These are phyloP conservation scores for Eucalyptus camaldulensis DNA, from an alignment of 345 rosid species.

Conservation along the genomic window DNA sequence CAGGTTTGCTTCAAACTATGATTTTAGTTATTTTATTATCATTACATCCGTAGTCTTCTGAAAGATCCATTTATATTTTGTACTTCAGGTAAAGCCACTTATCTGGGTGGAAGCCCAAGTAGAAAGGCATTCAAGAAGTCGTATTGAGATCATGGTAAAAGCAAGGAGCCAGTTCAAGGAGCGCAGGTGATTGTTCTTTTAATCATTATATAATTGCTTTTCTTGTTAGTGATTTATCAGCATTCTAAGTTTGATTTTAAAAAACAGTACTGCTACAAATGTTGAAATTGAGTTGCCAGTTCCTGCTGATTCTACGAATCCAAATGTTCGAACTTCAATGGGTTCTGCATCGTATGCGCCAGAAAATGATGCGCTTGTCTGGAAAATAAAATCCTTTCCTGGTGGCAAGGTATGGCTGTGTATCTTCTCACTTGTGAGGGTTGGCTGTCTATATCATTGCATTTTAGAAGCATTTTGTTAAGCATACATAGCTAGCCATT, in stretches of 20 bases:
- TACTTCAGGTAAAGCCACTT: constrained; percentile 72
- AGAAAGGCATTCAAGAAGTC: constrained; percentile 89
- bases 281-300: constrained; percentile 63
- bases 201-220: neutral
- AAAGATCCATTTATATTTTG: neutral
- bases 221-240: neutral
- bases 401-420: constrained; percentile 59
- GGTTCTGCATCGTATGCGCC: constrained; percentile 87
- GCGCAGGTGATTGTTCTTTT: constrained; percentile 45
- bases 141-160: constrained; percentile 79
- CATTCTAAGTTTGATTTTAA: neutral
- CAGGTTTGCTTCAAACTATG: constrained; percentile 41
- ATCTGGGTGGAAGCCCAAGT: constrained; percentile 95
- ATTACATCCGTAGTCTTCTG: neutral
- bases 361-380: constrained; percentile 57
- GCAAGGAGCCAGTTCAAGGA: constrained; percentile 94
- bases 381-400: constrained; percentile 79
- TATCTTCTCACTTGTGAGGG: neutral
- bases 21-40: neutral
- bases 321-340: constrained; percentile 79
- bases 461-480: neutral
- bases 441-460: neutral
- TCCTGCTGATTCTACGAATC: constrained; percentile 81
- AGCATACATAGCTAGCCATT: neutral
- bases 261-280: constrained; percentile 60